phyloP scores from a whole-genome alignment of 192 early-diverging fungal species.

The Linnemannia zychae region DNA sequence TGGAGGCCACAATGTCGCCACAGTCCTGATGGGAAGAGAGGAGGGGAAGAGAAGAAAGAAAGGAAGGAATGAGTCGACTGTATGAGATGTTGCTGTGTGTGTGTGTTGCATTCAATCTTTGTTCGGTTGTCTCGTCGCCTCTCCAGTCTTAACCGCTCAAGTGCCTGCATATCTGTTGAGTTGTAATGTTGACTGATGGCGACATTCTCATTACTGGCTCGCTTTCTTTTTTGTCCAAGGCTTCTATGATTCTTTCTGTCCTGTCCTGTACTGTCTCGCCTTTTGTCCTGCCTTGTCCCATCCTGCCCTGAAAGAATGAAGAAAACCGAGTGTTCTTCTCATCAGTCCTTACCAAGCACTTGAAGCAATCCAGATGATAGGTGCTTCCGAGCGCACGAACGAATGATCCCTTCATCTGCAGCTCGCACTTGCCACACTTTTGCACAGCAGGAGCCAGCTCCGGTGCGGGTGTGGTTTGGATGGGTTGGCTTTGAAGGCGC shows the following conservation, averaged over 20 bases:
- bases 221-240: no score
- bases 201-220: no score
- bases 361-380: constrained; percentile 96
- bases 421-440: constrained; percentile 77
- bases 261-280: no score
- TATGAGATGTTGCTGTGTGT: neutral
- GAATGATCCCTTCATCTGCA: constrained; percentile 87
- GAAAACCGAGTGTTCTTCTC: no score
- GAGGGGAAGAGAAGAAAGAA: neutral
- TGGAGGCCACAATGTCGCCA: constrained; percentile 80
- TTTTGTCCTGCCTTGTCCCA: no score
- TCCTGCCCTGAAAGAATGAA: no score
- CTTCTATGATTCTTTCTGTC: no score
- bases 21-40: constrained; percentile 72
- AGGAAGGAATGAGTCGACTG: neutral
- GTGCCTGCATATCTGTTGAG: no score
- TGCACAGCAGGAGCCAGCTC: constrained; percentile 53
- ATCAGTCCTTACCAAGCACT: constrained; percentile 82
- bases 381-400: constrained; percentile 87
- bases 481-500: constrained; percentile 40
- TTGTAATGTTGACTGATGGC: no score
- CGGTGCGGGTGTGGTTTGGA: constrained; percentile 36
- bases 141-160: no score
- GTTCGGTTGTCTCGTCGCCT: neutral
- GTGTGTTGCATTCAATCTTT: neutral